Evolutionary conservation across 2,329 filamentous ascomycete genomes (phyloP), one percentile per base, ranked within the genome.

Genomic region (Botrytis aclada): DNA sequence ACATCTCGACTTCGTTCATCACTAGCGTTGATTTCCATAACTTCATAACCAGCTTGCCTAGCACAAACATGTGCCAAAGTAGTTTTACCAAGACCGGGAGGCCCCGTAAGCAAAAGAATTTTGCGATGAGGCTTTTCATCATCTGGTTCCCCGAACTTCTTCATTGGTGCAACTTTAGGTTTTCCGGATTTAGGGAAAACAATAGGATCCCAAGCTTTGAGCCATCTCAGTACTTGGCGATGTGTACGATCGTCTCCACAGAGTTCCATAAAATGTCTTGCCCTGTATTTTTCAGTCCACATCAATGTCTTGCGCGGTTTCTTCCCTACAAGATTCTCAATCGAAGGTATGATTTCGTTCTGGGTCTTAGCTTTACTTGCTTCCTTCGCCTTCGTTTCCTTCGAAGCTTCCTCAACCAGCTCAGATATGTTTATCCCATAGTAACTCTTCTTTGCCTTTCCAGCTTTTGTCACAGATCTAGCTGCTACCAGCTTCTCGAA

Each of bases 201-300:
- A 39, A 98, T 86, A 0, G 92, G 87, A 80, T 99, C 96, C 96
- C 96, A 99, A 29, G 88, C 87, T 83, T 98, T 99, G 60, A 99
- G 84, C 96, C 96, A 99, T 70, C 93, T 90, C 72, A 99, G 84
- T 7, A 99, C 95, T 74, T 92, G 88, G 74, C 96, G 89, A 82
- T 99, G 97, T 39, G 95, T 98, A 62, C 94, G 87, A 80, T 99
- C 96, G 78, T 99, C 96, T 41, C 97, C 97, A 65, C 97, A 93
- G 0, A 99, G 86, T 77, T 99, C 96, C 77, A 95, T 93, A 79
- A 98, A 99, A 78, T 90, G 95, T 74, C 90, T 89, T 41, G 96
- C 96, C 51, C 96, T 91, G 80, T 99, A 99, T 81, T 99, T 99
- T 81, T 99, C 96, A 0, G 95, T 97, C 96, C 96, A 99, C 80